Conservation (phyloP, 106 monocot species). For the Apostasia ramifera region DNA sequence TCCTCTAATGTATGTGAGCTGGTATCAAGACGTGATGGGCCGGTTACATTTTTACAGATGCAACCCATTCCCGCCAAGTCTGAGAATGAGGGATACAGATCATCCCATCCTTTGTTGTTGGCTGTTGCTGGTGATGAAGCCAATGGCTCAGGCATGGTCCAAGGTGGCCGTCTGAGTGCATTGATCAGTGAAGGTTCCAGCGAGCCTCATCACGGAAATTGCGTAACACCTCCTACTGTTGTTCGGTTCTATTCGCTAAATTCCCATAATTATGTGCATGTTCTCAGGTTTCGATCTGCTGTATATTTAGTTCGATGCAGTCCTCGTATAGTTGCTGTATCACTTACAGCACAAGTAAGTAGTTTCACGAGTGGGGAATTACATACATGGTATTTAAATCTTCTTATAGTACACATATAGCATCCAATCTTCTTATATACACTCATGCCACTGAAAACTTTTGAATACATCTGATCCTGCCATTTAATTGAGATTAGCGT, state of each 20-base stretch:
- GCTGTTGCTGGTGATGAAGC: constrained; percentile 95
- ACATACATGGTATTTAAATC: too few relatives aligned
- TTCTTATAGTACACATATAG: too few relatives aligned
- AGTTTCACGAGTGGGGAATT: neutral
- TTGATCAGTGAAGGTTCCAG: constrained; percentile 49
- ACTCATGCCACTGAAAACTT: too few relatives aligned
- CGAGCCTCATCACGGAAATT: constrained; percentile 45
- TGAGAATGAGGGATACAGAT: constrained; percentile 61
- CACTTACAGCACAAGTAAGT: constrained; percentile 89
- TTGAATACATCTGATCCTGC: too few relatives aligned
- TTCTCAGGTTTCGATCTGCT: constrained; percentile 83
- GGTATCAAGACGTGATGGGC: constrained; percentile 91
- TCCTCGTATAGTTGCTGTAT: constrained; percentile 85
- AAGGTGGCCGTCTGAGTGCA: constrained; percentile 81
- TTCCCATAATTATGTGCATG: constrained; percentile 82
- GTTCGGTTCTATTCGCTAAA: constrained; percentile 91
- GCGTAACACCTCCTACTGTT: constrained; percentile 63
- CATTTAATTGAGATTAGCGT: too few relatives aligned
- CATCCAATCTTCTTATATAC: too few relatives aligned
- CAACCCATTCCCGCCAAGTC: constrained; percentile 60
- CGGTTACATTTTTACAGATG: constrained; percentile 92
- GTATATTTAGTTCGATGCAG: constrained; percentile 93
- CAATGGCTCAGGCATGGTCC: constrained; percentile 71
- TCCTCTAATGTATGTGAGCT: constrained; percentile 88
- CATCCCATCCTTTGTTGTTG: constrained; percentile 81